Evolutionary conservation across 2,329 filamentous ascomycete species (phyloP), one percentile per base, ranked within the genome.

Genomic region (Aspergillus luchuensis): DNA sequence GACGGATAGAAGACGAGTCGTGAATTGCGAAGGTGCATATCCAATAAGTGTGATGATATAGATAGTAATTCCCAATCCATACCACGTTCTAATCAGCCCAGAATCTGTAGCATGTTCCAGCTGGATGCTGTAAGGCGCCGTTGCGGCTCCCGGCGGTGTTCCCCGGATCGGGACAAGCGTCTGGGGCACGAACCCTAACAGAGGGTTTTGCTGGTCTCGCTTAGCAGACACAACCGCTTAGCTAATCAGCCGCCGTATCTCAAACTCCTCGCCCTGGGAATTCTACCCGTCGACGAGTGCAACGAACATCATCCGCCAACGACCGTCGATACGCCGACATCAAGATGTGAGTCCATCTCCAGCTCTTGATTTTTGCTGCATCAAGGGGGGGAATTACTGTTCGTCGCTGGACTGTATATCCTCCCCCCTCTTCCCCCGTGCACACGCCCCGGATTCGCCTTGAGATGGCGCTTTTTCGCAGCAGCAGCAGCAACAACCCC

Each of bases 251-350:
- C 73, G 69, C 64, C 65, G 65, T 64, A 71, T 65, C 72, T 74
- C 72, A 76, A 77, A 75, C 72, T 76, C 67, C 73, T 77, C 75
- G 72, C 70, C 33, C 67, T 67, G 64, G 72, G 71, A 74, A 71
- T 76, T 74, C 71, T 60, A 66, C 66, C 71, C 67, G 69, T 71
- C 69, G 72, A 68, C 68, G 70, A 76, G 72, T 74, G 74, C 71
- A 71, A 75, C 74, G 74, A 77, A 76, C 74, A 74, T 73, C 75
- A 76, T 77, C 75, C 75, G 75, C 75, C 74, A 77, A 76, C 75
- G 75, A 77, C 75, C 74, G 74, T 78, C 75, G 74, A 77, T 74
- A 78, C 75, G 74, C 76, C 75, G 76, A 76, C 75, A 73, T 77
- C 75, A 77, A 78, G 75, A 78, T 78, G 76, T 78, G 75, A 78